Conservation (phyloP, 345 rosid genomes). For the Ricinus communis region DNA sequence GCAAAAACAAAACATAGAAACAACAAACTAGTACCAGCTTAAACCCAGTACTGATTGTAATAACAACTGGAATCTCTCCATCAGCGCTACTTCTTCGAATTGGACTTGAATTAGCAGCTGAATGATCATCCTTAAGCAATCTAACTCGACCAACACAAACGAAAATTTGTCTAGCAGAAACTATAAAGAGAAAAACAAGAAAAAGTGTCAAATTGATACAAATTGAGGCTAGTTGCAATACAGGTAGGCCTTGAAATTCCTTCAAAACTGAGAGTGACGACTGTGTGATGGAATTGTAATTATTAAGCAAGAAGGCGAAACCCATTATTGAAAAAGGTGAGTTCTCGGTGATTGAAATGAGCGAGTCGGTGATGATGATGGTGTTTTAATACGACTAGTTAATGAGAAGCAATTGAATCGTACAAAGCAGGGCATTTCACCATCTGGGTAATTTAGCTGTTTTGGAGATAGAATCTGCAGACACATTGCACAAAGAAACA, state of each 20-base stretch:
- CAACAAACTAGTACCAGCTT: slow-evolving; percentile 67
- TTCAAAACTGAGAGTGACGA: slow-evolving; percentile 25
- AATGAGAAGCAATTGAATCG: slow-evolving; percentile 31
- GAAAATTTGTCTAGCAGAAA: slow-evolving; percentile 64
- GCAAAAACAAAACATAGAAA: slow-evolving; percentile 65
- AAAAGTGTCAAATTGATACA: slow-evolving; percentile 67
- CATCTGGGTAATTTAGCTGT: slow-evolving; percentile 39
- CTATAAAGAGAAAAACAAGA: slow-evolving; percentile 56
- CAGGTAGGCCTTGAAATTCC: slow-evolving; percentile 47
- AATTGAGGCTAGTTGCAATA: slow-evolving; percentile 68
- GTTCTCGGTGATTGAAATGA: slow-evolving; percentile 21
- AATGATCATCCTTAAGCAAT: slow-evolving; percentile 59
- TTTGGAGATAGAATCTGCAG: slow-evolving; percentile 41
- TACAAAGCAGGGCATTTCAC: slow-evolving; percentile 58
- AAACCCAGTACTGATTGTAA: slow-evolving; percentile 54
- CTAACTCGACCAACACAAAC: slow-evolving; percentile 61
- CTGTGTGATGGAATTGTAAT: neutral
- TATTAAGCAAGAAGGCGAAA: slow-evolving; percentile 9
- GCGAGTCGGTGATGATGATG: slow-evolving; percentile 33
- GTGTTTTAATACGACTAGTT: slow-evolving; percentile 11
- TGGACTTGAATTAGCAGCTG: slow-evolving; percentile 44
- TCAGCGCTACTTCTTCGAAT: slow-evolving; percentile 44
- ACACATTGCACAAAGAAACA: slow-evolving; percentile 59
- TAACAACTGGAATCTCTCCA: slow-evolving; percentile 47
- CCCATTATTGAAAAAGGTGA: slow-evolving; percentile 21